These are phyloP conservation scores for Pseudomassariella vexata DNA, from an alignment of 2,329 filamentous ascomycete genomes.

Conservation along the genomic window DNA sequence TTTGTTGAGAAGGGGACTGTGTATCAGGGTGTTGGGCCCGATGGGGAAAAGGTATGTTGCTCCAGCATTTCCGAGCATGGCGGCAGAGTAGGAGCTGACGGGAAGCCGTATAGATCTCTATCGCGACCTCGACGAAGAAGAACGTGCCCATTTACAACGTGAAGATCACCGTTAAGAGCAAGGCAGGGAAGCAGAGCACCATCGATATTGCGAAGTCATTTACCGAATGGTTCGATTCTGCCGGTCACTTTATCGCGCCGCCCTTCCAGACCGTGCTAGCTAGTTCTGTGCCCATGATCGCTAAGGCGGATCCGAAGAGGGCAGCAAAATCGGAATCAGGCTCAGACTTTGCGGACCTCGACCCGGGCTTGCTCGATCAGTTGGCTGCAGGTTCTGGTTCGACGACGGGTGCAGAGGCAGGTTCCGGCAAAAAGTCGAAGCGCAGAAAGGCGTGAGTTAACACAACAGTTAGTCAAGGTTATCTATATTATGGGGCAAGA, in stretches of 20 bases:
- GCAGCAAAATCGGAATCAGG: constrained; percentile 21
- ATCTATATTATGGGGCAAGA: no score
- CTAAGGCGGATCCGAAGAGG: constrained; percentile 57
- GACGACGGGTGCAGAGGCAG: constrained; percentile 12
- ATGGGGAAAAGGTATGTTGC: constrained; percentile 38
- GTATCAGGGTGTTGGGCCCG: constrained; percentile 65
- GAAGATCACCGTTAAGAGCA: constrained; percentile 50
- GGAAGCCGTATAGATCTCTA: constrained; percentile 60
- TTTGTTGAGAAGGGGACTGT: constrained; percentile 75
- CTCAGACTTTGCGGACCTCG: constrained; percentile 28
- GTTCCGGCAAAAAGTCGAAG: constrained; percentile 22
- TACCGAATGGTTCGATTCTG: constrained; percentile 68
- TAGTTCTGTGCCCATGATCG: constrained; percentile 59
- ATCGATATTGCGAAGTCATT: constrained; percentile 60
- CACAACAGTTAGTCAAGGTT: no score
- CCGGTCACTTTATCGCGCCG: constrained; percentile 64
- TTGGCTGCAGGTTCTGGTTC: constrained; percentile 20
- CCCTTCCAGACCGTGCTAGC: constrained; percentile 78
- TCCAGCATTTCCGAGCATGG: neutral
- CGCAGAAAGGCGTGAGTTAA: constrained; percentile 26
- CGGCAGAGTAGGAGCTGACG: constrained; percentile 14
- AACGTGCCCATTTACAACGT: constrained; percentile 77
- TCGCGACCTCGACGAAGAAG: constrained; percentile 70
- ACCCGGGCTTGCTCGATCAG: constrained; percentile 44
- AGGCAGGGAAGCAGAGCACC: constrained; percentile 31